Evolutionary conservation across 2,329 filamentous ascomycete species (phyloP).

Genomic region (Claviceps quebecensis): DNA sequence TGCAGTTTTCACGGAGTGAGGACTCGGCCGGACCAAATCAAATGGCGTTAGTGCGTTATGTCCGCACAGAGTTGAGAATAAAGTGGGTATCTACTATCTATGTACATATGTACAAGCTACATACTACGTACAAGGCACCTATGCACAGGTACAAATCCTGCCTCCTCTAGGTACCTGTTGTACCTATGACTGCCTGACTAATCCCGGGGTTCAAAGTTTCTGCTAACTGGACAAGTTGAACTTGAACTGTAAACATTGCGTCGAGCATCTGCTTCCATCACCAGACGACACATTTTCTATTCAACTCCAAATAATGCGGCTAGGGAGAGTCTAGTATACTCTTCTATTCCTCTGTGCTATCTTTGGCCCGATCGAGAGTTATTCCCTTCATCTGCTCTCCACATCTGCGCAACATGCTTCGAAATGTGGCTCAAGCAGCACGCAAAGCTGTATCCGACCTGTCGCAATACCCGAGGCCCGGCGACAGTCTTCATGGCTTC

Average conservation of each 20-base stretch:
- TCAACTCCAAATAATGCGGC: not conserved
- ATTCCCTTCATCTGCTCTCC: not conserved
- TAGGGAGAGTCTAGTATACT: not conserved
- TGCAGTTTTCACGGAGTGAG: constrained; percentile 4
- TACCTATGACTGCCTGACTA: not conserved
- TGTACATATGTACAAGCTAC: too few relatives aligned
- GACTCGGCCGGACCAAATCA: not conserved
- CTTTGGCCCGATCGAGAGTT: not conserved
- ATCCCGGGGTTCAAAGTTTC: not conserved
- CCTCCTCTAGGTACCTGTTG: too few relatives aligned
- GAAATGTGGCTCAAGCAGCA: constrained; percentile 36
- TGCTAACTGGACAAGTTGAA: not conserved
- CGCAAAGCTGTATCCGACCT: constrained; percentile 61
- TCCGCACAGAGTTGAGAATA: not conserved
- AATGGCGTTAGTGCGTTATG: not conserved
- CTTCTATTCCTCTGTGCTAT: not conserved
- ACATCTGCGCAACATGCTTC: constrained; percentile 28
- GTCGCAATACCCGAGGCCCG: constrained; percentile 59
- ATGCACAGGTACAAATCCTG: too few relatives aligned
- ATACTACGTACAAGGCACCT: too few relatives aligned
- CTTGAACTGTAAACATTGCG: not conserved
- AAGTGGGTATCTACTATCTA: too few relatives aligned
- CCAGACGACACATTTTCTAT: not conserved
- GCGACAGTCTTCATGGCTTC: constrained; percentile 85
- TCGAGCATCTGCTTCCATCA: not conserved